A percentile compares a stretch with the other conserved stretches of the same genome.
phyloP scores from a whole-genome alignment of 2,329 filamentous ascomycete genomes.

The Orbilia quercus region DNA sequence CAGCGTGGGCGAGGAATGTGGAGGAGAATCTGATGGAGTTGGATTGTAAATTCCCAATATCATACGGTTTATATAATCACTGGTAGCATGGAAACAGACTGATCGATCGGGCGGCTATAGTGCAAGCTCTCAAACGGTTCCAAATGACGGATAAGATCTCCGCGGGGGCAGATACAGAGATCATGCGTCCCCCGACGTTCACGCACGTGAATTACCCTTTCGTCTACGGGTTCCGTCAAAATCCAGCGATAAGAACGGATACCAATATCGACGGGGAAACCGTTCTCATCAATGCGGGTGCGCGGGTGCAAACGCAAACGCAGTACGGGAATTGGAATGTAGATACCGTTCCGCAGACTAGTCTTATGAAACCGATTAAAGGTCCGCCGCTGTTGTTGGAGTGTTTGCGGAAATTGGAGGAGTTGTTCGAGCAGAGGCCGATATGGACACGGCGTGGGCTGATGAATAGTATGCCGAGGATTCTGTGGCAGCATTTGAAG shows the following conservation, averaged over 20 bases:
- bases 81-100: too few relatives aligned
- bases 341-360: conserved; percentile 71
- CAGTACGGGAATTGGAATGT: conserved; percentile 72
- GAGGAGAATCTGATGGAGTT: conserved; percentile 77
- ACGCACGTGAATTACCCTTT: conserved; percentile 75
- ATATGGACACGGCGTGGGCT: conserved; percentile 88
- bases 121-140: conserved; percentile 70
- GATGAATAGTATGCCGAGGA: conserved; percentile 76
- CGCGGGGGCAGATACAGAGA: conserved; percentile 71
- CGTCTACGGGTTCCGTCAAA: conserved; percentile 83
- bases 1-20: conserved; percentile 77
- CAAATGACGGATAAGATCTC: conserved; percentile 74
- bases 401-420: conserved; percentile 67
- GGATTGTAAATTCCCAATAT: conserved; percentile 69
- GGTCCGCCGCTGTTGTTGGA: conserved; percentile 63
- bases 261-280: conserved; percentile 70
- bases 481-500: conserved; percentile 68
- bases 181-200: conserved; percentile 83
- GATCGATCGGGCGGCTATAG: conserved; percentile 11
- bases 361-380: conserved; percentile 68
- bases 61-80: too few relatives aligned
- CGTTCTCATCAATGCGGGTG: conserved; percentile 70
- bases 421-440: conserved; percentile 77
- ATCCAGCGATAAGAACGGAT: conserved; percentile 77
- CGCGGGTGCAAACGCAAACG: conserved; percentile 70